Percentiles rank a stretch among this genome's conserved stretches.
Evolutionary conservation across 2,329 filamentous ascomycete species (phyloP).

Genomic region (Grosmannia clavigera): DNA sequence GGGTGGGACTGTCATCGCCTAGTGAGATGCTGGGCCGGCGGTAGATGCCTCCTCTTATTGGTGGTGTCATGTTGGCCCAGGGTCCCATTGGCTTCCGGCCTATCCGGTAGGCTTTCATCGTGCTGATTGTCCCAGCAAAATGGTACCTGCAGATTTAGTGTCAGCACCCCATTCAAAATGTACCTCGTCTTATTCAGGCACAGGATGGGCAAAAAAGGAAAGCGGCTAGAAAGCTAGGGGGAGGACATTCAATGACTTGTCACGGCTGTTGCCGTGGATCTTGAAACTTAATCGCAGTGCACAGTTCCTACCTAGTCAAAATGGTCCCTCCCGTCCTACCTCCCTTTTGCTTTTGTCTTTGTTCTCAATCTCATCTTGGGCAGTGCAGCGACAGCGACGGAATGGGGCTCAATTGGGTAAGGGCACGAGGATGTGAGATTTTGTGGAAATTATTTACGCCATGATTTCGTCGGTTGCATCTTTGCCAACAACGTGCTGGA

Average conservation of each 20-base stretch:
- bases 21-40: not conserved
- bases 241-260: not conserved
- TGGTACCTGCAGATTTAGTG: slow-evolving; percentile 38
- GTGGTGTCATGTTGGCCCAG: slow-evolving; percentile 47
- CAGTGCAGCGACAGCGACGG: not conserved
- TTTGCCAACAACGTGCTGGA: slow-evolving; percentile 48
- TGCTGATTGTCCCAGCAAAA: slow-evolving; percentile 35
- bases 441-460: slow-evolving; percentile 30
- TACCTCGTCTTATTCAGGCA: not conserved
- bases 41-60: slow-evolving; percentile 26
- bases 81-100: slow-evolving; percentile 39
- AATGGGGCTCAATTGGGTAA: not conserved
- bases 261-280: not conserved
- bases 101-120: slow-evolving; percentile 49
- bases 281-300: not conserved
- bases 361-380: not conserved
- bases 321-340: not conserved
- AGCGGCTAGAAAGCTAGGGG: not conserved
- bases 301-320: not conserved
- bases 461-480: slow-evolving; percentile 48
- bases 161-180: slow-evolving; percentile 12
- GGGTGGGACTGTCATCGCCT: not conserved
- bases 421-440: not conserved
- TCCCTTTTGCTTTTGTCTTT: not conserved
- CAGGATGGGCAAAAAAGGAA: not conserved